Percentiles rank a stretch among this genome's conserved stretches.
Conservation (phyloP, 2,329 filamentous ascomycete genomes). For the Stylonectria norvegica region DNA sequence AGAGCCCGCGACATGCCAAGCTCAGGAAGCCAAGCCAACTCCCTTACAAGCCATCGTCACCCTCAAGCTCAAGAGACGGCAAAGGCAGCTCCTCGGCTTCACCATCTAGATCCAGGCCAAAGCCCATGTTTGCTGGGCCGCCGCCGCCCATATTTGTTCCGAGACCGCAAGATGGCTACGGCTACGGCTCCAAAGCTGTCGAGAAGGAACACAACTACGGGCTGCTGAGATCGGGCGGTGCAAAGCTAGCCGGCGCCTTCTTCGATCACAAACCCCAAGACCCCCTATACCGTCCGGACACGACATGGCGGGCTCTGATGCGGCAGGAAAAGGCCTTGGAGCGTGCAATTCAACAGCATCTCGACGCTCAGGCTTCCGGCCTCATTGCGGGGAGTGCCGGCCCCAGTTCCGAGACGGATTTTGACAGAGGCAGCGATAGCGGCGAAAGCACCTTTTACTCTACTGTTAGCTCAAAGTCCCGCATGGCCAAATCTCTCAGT, state of each 20-base stretch:
- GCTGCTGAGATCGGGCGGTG: conserved; percentile 15
- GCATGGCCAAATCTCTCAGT: conserved; percentile 42
- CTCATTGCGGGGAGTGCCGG: conserved; percentile 36
- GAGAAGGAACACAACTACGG: no score
- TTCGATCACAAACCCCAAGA: conserved; percentile 35
- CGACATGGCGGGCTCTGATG: conserved; percentile 45
- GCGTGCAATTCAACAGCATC: conserved; percentile 44
- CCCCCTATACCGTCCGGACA: conserved; percentile 36
- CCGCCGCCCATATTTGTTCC: conserved; percentile 55
- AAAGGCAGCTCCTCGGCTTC: conserved; percentile 30
- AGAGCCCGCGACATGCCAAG: conserved; percentile 20
- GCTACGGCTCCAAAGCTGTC: no score
- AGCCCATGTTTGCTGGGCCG: conserved; percentile 45
- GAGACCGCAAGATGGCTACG: no score
- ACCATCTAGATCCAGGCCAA: conserved; percentile 30
- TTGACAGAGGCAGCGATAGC: conserved; percentile 36
- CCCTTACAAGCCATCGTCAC: conserved; percentile 8
- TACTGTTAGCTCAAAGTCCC: conserved; percentile 37
- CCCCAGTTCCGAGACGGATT: conserved; percentile 15
- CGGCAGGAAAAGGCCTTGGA: conserved; percentile 46
- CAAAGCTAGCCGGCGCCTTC: conserved; percentile 21
- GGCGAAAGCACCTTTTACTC: conserved; percentile 43
- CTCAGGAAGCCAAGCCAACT: conserved; percentile 16
- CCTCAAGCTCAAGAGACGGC: conserved; percentile 18
- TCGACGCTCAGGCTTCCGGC: conserved; percentile 48